Percentiles rank a stretch among this genome's conserved stretches.
Conservation (phyloP, 108 stramenopile genomes). For the Pseudonitzschia pungens region DNA sequence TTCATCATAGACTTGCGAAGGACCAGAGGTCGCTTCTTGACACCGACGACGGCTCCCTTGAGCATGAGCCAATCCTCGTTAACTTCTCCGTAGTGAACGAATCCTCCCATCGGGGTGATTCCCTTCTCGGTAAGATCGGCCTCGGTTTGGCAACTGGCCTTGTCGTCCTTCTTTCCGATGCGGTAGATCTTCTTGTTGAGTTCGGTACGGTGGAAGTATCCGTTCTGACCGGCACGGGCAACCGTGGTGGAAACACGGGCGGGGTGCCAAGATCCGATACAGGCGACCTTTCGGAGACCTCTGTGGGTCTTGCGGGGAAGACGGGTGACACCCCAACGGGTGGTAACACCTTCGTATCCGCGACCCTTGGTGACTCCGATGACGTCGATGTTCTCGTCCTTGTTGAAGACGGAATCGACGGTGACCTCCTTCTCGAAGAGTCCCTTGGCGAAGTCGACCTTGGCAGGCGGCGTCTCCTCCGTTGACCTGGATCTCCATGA, state of each 20-base stretch:
- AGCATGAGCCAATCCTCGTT: constrained; percentile 99
- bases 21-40: constrained; percentile 97
- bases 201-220: constrained; percentile 99
- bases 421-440: constrained; percentile 98
- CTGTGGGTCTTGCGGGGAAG: constrained; percentile 99
- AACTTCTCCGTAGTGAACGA: constrained; percentile 95
- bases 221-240: constrained; percentile 99
- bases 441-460: constrained; percentile 98
- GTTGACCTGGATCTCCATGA: constrained; percentile 99
- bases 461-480: constrained; percentile 95
- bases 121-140: constrained; percentile 98
- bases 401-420: constrained; percentile 93
- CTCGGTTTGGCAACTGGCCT: constrained; percentile 91
- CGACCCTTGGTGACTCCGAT: constrained; percentile 98
- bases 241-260: constrained; percentile 96
- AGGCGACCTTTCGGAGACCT: constrained; percentile 99
- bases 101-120: constrained; percentile 99
- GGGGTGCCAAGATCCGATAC: constrained; percentile 99
- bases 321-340: constrained; percentile 99
- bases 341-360: constrained; percentile 97
- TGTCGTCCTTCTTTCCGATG: constrained; percentile 97
- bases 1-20: constrained; percentile 96
- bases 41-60: constrained; percentile 97
- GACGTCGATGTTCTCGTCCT: constrained; percentile 96
- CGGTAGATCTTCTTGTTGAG: constrained; percentile 99